Percentiles rank a stretch among this genome's conserved stretches.
phyloP scores from a whole-genome alignment of 2,329 filamentous ascomycete genomes.

The Claviceps africana region DNA sequence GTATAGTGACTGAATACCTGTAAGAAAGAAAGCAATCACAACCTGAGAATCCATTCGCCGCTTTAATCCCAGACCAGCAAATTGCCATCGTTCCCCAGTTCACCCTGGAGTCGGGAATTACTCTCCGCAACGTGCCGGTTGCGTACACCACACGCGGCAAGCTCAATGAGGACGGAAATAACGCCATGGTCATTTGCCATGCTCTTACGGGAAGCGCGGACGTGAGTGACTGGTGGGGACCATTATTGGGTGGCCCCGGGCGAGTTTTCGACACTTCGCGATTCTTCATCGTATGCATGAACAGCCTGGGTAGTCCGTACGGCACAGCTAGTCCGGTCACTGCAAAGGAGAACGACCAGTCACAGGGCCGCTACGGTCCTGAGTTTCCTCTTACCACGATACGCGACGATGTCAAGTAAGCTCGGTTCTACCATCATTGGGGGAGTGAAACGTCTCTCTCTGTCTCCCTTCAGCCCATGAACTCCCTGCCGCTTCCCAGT shows the following conservation, averaged over 20 bases:
- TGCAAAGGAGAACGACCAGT: constrained; percentile 64
- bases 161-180: constrained; percentile 44
- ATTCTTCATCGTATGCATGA: constrained; percentile 79
- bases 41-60: constrained; percentile 81
- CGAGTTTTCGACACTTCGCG: constrained; percentile 68
- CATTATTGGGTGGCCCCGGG: constrained; percentile 62
- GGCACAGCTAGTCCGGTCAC: constrained; percentile 83
- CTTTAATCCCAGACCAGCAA: constrained; percentile 75
- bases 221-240: constrained; percentile 81
- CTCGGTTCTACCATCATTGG: constrained; percentile 1
- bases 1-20: constrained; percentile 47
- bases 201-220: constrained; percentile 76
- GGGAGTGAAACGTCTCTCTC: background rate
- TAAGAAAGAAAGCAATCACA: constrained; percentile 54
- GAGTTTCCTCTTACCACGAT: constrained; percentile 95
- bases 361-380: constrained; percentile 71
- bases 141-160: constrained; percentile 53
- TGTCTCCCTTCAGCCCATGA: background rate
- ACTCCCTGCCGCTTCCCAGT: background rate
- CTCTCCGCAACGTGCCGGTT: constrained; percentile 59
- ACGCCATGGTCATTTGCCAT: constrained; percentile 68
- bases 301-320: constrained; percentile 74
- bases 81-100: constrained; percentile 80
- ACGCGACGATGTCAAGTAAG: constrained; percentile 85
- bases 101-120: constrained; percentile 82